Evolutionary conservation across 176 grass and related monocot species (phyloP), one percentile per base, ranked within the genome.

Genomic region (Bromus sterilis): DNA sequence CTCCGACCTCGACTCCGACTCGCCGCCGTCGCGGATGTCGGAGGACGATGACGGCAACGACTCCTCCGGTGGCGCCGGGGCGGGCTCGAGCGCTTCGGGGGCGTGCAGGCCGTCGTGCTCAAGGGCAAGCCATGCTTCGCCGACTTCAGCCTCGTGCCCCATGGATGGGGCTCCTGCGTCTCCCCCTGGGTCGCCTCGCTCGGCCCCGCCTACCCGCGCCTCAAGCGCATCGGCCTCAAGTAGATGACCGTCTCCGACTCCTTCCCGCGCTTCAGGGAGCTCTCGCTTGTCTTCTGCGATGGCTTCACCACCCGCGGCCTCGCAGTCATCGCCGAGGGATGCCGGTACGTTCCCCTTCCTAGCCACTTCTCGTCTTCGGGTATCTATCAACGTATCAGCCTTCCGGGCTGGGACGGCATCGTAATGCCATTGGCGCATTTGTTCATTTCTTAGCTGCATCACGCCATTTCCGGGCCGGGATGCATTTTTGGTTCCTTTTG

Each of bases 91-190:
- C 89, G 95, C 56, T 98, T 98, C 78, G 69, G 77, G 9, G 68
- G 87, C 37, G 78, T 93, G 88, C 84, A 80, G 28, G 83, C 91
- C 32, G 80, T 98, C 58, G 87, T 92, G 76, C 90, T 98, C 43
- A 98, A 98, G 84, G 95, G 95, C 31, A 94, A 94, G 84, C 95
- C 95, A 1, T 90, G 95, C 31, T 98, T 98, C 64, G 92, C 89
- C 0, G 95, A 98, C 77, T 98, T 98, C 84, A 91, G 69, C 76
- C 90, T 98, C 11, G 81, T 98, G 43, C 95, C 95, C 5, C 41
- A 43, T 9, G 84, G 85, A 23, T 98, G 95, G 95, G 95, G 95
- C 46, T 92, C 90, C 1, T 30, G 89, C 51, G 82, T 93, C 80
- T 46, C 88, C 0, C 91, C 90, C 9, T 98, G 95, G 95, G 77